phyloP scores from a whole-genome alignment of 2,329 filamentous ascomycete genomes.

The Coniochaeta sp. region DNA sequence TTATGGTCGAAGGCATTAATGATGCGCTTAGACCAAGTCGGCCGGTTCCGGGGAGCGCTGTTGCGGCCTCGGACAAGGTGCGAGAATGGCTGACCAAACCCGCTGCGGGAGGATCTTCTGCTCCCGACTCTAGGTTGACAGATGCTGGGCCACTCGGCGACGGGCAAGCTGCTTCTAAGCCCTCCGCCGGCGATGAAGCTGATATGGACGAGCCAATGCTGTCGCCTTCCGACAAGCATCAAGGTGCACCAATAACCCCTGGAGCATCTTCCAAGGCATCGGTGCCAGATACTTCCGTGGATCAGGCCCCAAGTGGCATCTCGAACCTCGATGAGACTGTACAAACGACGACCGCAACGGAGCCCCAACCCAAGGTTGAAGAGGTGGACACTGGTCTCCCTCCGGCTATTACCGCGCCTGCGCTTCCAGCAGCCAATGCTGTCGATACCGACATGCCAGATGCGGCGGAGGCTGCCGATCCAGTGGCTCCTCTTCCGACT shows the following conservation, averaged over 20 bases:
- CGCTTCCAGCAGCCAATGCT: constrained; percentile 12
- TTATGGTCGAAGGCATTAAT: constrained; percentile 1
- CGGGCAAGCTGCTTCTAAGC: not conserved
- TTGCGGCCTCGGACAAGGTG: not conserved
- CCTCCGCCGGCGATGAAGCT: not conserved
- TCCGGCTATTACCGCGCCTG: constrained; percentile 15
- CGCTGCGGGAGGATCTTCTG: not conserved
- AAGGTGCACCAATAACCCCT: not conserved
- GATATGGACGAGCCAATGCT: not conserved
- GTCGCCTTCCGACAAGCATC: not conserved
- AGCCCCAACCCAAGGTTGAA: constrained; percentile 29
- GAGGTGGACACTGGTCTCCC: constrained; percentile 32
- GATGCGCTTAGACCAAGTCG: not conserved
- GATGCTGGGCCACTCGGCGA: not conserved
- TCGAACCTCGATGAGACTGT: constrained; percentile 13
- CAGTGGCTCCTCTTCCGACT: constrained; percentile 6
- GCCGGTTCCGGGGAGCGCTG: not conserved
- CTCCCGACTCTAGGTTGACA: not conserved
- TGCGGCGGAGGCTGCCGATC: constrained; percentile 14
- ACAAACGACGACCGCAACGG: constrained; percentile 6
- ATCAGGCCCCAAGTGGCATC: constrained; percentile 10
- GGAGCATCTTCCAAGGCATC: not conserved
- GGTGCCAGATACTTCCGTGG: not conserved
- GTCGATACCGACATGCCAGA: constrained; percentile 31
- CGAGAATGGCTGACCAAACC: not conserved